phyloP scores from a whole-genome alignment of 2,329 filamentous ascomycete species.

The Cordyceps fumosorosea region DNA sequence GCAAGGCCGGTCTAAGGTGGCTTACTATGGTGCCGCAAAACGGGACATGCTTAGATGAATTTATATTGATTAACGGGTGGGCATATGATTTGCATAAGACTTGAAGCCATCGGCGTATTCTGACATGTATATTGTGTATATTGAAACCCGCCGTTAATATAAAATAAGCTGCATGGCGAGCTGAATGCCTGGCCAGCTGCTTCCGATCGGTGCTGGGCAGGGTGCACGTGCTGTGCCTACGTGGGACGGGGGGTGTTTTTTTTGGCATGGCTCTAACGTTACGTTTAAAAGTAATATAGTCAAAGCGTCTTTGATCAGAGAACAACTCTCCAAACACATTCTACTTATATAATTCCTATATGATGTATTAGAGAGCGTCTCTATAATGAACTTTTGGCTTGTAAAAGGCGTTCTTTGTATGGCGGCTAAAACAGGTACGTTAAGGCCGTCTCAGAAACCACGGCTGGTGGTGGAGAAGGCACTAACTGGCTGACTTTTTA shows the following conservation, averaged over 20 bases:
- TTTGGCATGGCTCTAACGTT: not conserved
- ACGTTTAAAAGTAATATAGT: too few relatives aligned
- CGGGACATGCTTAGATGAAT: not conserved
- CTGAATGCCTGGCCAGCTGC: not conserved
- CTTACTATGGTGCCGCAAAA: not conserved
- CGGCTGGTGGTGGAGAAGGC: too few relatives aligned
- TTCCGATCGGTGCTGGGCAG: not conserved
- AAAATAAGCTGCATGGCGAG: not conserved
- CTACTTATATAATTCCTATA: too few relatives aligned
- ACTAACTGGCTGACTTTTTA: not conserved
- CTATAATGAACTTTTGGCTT: too few relatives aligned
- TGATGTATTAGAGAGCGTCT: too few relatives aligned
- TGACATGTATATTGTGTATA: not conserved
- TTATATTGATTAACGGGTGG: conserved; percentile 1
- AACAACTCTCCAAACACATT: too few relatives aligned
- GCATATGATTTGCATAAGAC: conserved; percentile 1
- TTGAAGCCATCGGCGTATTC: not conserved
- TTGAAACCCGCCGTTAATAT: not conserved
- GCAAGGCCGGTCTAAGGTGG: not conserved
- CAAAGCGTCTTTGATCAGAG: too few relatives aligned
- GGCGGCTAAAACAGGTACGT: too few relatives aligned
- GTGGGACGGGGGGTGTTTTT: not conserved
- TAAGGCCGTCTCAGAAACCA: too few relatives aligned
- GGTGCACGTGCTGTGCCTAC: not conserved
- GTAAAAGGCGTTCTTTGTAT: too few relatives aligned